Conservation (phyloP, 495 filamentous ascomycete species). For the Xylaria nigripes region DNA sequence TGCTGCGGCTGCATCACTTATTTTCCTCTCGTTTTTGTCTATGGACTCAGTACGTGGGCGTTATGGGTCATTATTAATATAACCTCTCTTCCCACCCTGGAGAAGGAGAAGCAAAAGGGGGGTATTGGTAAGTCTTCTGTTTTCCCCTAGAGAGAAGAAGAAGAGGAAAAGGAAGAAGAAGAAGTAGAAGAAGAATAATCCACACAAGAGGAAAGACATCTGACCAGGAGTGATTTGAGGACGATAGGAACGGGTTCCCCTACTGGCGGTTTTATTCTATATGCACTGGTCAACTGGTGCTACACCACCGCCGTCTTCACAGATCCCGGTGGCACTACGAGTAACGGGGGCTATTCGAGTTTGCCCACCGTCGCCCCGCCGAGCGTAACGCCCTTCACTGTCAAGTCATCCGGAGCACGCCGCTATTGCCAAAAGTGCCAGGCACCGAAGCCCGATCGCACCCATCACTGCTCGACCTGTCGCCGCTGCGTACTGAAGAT, state of each 20-base stretch:
- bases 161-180: not conserved
- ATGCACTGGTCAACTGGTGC: conserved; percentile 70
- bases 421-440: conserved; percentile 98
- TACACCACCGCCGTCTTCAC: conserved; percentile 93
- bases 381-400: conserved; percentile 67
- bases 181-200: too few species aligned
- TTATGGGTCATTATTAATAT: conserved; percentile 77
- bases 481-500: conserved; percentile 92
- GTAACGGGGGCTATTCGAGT: conserved; percentile 42
- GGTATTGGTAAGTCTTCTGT: conserved; percentile 57
- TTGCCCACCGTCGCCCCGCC: conserved; percentile 41
- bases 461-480: conserved; percentile 94
- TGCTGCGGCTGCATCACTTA: conserved; percentile 76
- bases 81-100: conserved; percentile 45
- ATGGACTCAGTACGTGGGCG: conserved; percentile 82
- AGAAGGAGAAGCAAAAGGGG: conserved; percentile 23
- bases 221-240: conserved; percentile 1
- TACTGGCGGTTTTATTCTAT: conserved; percentile 60
- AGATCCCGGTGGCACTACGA: conserved; percentile 62
- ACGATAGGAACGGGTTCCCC: conserved; percentile 36
- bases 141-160: not conserved
- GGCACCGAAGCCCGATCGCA: conserved; percentile 84
- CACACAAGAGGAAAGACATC: too few species aligned
- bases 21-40: conserved; percentile 84
- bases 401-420: conserved; percentile 76